Base-by-base conservation (phyloP, 108 stramenopile genomes). In the Chaetoceros tenuissimus region DNA sequence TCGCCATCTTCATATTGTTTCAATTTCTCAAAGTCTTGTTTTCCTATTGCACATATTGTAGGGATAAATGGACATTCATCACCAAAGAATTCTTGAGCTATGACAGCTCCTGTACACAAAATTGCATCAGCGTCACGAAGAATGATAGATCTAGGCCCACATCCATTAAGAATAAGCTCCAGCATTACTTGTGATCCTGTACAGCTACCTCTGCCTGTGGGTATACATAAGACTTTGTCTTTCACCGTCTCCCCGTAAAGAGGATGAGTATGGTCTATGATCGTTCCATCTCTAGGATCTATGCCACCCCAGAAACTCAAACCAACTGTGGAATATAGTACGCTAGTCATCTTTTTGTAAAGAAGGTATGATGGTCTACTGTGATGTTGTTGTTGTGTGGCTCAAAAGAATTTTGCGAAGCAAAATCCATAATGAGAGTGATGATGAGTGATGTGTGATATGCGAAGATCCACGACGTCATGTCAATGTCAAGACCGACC, bases 251-350 rank as follows among this genome's bases (percentile, higher is more conserved):
- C 31, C 1, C 81, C 82, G 52, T 55, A 46, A 28, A 85, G 60
- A 0, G 86, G 86, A 64, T 92, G 90, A 17, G 71, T 57, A 0
- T 31, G 18, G 53, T 92, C 90, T 52, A 92, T 79, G 24, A 92
- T 67, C 2, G 60, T 55, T 21, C 81, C 79, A 18, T 78, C 72
- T 3, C 45, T 34, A 13, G 87, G 86, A 63, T 84, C 78, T 22
- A 92, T 82, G 5, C 90, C 90, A 7, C 90, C 90, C 90, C 90
- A 92, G 48, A 92, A 92, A 24, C 72, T 74, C 1, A 79, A 22
- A n/a, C 61, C 57, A n/a, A 62, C 61, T 51, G 25, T 53, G 2
- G 69, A 61, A 55, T 71, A 60, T 0, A 71, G 56, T 22, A 53
- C 31, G n/a, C n/a, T n/a, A n/a, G n/a, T n/a, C n/a, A n/a, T n/a